Evolutionary conservation across 2,329 filamentous ascomycete genomes (phyloP).

Genomic region (Cylindrodendrum hubeiense): DNA sequence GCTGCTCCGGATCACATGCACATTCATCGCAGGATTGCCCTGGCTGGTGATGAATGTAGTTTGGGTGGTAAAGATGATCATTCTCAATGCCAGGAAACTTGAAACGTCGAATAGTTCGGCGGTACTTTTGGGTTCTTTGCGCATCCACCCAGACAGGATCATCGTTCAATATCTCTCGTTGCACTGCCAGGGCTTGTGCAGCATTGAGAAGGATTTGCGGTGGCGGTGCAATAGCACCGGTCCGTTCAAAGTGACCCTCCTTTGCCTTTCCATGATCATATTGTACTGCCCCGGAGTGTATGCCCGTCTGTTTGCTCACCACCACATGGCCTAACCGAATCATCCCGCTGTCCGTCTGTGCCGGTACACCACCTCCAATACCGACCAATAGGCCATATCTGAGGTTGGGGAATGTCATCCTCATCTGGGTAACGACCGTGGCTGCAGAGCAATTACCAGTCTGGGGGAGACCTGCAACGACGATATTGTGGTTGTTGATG

Average conservation of each 20-base stretch:
- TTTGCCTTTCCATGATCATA: slow-evolving; percentile 37
- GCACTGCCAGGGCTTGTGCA: slow-evolving; percentile 23
- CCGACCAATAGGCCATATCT: slow-evolving; percentile 38
- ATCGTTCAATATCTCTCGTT: background rate
- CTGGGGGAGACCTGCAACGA: slow-evolving; percentile 48
- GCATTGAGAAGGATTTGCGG: slow-evolving; percentile 31
- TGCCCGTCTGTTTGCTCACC: slow-evolving; percentile 32
- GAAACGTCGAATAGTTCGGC: slow-evolving; percentile 12
- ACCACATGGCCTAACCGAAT: slow-evolving; percentile 41
- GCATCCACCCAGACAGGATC: slow-evolving; percentile 24
- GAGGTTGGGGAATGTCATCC: slow-evolving; percentile 48
- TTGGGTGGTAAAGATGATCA: slow-evolving; percentile 25
- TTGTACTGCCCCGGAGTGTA: slow-evolving; percentile 32
- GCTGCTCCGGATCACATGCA: slow-evolving; percentile 17
- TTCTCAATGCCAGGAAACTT: slow-evolving; percentile 15
- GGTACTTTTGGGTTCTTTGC: slow-evolving; percentile 13
- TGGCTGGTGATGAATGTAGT: slow-evolving; percentile 14
- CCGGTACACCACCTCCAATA: slow-evolving; percentile 39
- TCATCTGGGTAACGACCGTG: slow-evolving; percentile 48
- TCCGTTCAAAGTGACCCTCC: slow-evolving; percentile 32
- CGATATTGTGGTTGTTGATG: slow-evolving; percentile 48
- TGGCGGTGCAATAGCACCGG: slow-evolving; percentile 23
- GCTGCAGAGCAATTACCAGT: slow-evolving; percentile 48
- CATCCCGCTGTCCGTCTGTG: slow-evolving; percentile 31
- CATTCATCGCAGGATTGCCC: slow-evolving; percentile 22